Conservation (phyloP, 371 early-diverging fungal species). For the Mortierella sp. region DNA sequence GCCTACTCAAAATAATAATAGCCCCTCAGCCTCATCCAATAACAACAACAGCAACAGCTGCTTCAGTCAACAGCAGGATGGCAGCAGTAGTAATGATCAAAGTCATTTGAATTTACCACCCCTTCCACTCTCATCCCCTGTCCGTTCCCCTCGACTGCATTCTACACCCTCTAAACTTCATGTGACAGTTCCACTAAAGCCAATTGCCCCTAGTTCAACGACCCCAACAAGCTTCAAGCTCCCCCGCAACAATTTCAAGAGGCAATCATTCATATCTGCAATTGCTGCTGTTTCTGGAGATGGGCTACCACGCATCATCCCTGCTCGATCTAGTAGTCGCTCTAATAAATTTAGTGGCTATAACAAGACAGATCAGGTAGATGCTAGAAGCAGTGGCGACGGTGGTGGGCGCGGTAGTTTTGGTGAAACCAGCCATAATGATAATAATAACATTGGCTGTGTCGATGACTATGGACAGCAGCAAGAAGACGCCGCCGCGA, state of each 20-base stretch:
- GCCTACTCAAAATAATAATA: neutral
- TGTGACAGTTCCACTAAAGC: neutral
- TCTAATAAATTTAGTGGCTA: neutral
- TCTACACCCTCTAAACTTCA: conserved; percentile 14
- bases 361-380: too few relatives aligned
- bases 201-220: neutral
- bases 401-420: neutral
- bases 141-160: conserved; percentile 26
- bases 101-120: neutral
- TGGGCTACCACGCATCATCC: neutral
- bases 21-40: neutral
- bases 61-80: neutral
- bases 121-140: conserved; percentile 23
- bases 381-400: neutral
- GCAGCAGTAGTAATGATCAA: neutral
- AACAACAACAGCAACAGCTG: neutral
- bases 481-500: neutral
- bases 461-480: neutral
- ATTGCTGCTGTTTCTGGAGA: neutral
- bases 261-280: neutral
- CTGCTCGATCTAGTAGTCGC: neutral
- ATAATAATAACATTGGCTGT: neutral
- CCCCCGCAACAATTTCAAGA: neutral
- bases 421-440: neutral
- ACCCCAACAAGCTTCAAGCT: neutral